phyloP scores from a whole-genome alignment of 2,329 filamentous ascomycete genomes.

The Aspergillus vadensis region DNA sequence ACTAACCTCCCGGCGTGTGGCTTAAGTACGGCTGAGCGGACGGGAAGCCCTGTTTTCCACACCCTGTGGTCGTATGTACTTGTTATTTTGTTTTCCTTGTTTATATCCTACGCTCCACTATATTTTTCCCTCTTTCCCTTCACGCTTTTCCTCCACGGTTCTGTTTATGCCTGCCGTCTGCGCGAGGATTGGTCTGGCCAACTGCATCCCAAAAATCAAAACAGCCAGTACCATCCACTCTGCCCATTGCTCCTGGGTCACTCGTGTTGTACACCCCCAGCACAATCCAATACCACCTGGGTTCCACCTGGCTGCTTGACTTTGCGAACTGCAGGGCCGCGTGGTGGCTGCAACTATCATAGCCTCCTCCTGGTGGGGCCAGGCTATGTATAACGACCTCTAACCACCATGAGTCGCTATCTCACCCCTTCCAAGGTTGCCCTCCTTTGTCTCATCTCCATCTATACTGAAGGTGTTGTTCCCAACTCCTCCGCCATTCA shows the following conservation, averaged over 20 bases:
- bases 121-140: background rate
- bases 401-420: slow-evolving; percentile 68
- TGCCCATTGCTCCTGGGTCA: background rate
- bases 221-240: background rate
- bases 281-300: too few relatives aligned
- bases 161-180: background rate
- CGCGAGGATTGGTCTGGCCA: background rate
- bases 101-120: background rate
- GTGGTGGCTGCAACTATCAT: background rate
- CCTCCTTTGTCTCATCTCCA: slow-evolving; percentile 74
- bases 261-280: background rate
- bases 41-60: slow-evolving; percentile 4
- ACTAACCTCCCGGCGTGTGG: background rate
- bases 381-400: slow-evolving; percentile 5
- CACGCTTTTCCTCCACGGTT: background rate
- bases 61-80: slow-evolving; percentile 6
- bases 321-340: background rate
- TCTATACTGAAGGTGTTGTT: slow-evolving; percentile 74
- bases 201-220: background rate
- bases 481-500: slow-evolving; percentile 71
- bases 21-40: slow-evolving; percentile 4
- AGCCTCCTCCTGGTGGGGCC: background rate
- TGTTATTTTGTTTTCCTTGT: rapidly evolving
- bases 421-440: slow-evolving; percentile 88
- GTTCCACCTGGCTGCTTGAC: too few relatives aligned